Evolutionary conservation across 208 protist species (phyloP), one percentile per base, ranked within the genome.

Genomic region (Baffinella frigidus): DNA sequence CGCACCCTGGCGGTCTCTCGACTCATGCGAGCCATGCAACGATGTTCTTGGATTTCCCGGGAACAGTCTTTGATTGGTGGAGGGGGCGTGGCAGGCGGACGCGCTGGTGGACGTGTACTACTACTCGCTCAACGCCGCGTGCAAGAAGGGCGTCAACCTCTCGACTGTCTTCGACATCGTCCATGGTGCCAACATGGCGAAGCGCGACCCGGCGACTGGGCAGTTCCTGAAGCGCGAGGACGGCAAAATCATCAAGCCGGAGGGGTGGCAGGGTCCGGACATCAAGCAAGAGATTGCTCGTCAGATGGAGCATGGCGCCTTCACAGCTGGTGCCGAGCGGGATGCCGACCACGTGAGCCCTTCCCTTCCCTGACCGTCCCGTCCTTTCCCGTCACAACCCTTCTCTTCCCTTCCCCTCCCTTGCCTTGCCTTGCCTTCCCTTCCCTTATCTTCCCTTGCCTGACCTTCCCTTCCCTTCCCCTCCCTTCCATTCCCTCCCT

Each of bases 151-250:
- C 77, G 36, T 87, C 27, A 87, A 87, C 44, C 14, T 87, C 27
- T 87, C 77, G 43, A 43, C 77, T 17, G 38, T 87, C 1, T 87
- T 87, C 77, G 77, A 87, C 50, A 67, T 87, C 24, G 77, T 87
- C 2, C 77, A 87, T 35, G 44, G 14, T 1, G 77, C 77, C 48
- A 87, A 87, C 27, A 87, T 87, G 77, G 77, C 77, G 27, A 87
- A 87, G 77, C 14, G 77, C 20, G 77, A 87, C 27, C 77, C 77
- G 1, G 50, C 43, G 3, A 87, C 77, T 87, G 77, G 77, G n/a
- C 27, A 87, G 77, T 87, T 87, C 38, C 14, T 87, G n/a, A 87
- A 87, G 77, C 77, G 77, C 7, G 77, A 87, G 14, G 77, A 87
- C 77, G 77, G 77, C 3, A 87, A 87, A 43, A 87, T 87, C 50